Evolutionary conservation across 495 filamentous ascomycete species (phyloP), one percentile per base, ranked within the genome.

Genomic region (Wilcoxina mikolae): DNA sequence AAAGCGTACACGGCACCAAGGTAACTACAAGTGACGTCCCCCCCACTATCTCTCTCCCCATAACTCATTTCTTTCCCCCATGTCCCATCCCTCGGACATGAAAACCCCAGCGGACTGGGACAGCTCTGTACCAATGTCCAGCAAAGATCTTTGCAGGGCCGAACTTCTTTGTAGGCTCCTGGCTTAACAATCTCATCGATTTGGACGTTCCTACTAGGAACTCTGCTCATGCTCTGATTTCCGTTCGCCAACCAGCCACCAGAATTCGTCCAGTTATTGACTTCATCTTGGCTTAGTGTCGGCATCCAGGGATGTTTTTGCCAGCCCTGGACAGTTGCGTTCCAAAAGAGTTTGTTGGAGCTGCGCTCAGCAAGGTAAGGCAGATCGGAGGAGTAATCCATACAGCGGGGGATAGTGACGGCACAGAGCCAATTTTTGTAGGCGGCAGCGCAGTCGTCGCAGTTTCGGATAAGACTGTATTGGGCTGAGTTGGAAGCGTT

Each of bases 341-440:
- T 83, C 41, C 80, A 76, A 64, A 90, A 90, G 1, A 73, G 56
- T 49, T 82, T 74, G 17, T 62, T 72, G 41, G 86, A 71, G 53
- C 85, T 86, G 29, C 91, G 83, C 4, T 76, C 70, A 52, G 81
- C 76, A 1, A 89, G 76, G 61, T 70, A 83, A 0, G 66, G 2
- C 1, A 72, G 68, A 0, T 59, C 48, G 24, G 73, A 77, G 47
- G 76, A 79, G 59, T 83, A 89, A 69, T 94, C 90, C 58, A 79
- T 79, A 73, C 91, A 99, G 38, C 85, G 83, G 0, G 91, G 91
- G 59, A 99, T 91, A 12, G 78, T 82, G 29, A 96, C 89, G 45
- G 85, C 78, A 71, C 91, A 99, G 38, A 99, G 80, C 91, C 91
- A 99, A 58, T 80, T 69, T 65, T 85, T 94, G 72, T 99, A 99